A percentile compares a stretch with the other conserved stretches of the same genome.
Evolutionary conservation across 73 alveolate genomes (phyloP).

Genomic region (Effrenium voratum): DNA sequence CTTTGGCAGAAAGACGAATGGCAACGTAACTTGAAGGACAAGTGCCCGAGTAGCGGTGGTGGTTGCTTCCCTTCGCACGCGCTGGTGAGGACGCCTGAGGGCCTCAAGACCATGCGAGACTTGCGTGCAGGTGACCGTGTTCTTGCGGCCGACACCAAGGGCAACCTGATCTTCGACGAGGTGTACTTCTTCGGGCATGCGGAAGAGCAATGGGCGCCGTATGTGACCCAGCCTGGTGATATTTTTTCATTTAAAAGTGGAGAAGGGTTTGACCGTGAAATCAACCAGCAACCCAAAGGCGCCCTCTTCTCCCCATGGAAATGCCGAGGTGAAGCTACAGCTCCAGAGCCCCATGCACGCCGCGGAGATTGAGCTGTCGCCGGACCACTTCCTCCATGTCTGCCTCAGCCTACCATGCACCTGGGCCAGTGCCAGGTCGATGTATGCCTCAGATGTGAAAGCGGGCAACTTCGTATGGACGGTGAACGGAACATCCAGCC

Average conservation of each 20-base stretch:
- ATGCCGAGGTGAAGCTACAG: not conserved
- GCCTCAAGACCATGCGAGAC: not conserved
- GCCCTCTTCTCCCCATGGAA: too few species aligned
- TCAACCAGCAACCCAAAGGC: too few species aligned
- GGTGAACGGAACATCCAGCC: not conserved
- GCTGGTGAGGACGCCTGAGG: conserved; percentile 3
- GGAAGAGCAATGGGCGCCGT: not conserved
- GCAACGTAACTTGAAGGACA: not conserved
- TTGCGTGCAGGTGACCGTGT: conserved; percentile 30
- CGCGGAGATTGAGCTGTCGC: not conserved
- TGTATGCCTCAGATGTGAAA: not conserved
- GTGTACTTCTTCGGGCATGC: conserved; percentile 63
- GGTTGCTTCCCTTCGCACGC: conserved; percentile 41
- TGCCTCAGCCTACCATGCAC: not conserved
- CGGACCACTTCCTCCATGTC: conserved; percentile 22
- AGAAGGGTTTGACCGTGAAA: not conserved
- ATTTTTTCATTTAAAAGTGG: too few species aligned
- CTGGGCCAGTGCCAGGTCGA: not conserved
- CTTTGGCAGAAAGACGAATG: not conserved
- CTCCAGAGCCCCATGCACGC: not conserved
- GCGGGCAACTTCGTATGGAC: not conserved
- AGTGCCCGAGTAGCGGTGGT: conserved; percentile 3
- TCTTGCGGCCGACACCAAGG: not conserved
- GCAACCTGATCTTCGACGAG: conserved; percentile 34
- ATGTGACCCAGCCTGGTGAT: too few species aligned